Evolutionary conservation across 306 rosid genomes (phyloP), one percentile per base, ranked within the genome.

Genomic region (Vigna trinervia): DNA sequence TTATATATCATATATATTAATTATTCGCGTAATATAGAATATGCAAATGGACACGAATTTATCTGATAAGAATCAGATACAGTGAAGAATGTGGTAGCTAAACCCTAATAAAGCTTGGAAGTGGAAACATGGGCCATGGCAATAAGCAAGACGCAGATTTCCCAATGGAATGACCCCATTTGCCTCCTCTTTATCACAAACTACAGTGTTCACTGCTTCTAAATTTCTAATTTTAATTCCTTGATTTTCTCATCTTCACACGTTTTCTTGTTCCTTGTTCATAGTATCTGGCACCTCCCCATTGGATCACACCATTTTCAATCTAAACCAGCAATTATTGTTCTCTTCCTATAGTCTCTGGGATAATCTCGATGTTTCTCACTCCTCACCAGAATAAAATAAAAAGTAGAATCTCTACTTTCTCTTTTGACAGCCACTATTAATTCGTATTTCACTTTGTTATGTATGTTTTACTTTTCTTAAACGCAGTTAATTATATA

Each of bases 271-370:
- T 80, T 84, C 60, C 30, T 3, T 79, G 85, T 87, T 86, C 73
- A 88, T 26, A 17, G 64, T 66, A 84, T 43, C 59, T 86, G 92
- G 79, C 79, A 8, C 12, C 23, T 41, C 8, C 11, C 36, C 41
- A 86, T 81, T 86, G 86, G 91, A 45, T 17, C 8, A 70, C 69
- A 26, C 66, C 64, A 77, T 56, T 63, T 84, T 76, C 68, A 86
- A 80, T 85, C 87, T 80, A 32, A 46, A 47, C 82, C 84, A 13
- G 62, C 68, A 45, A 69, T 69, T 46, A 12, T 41, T 9, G 2
- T 38, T 58, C 34, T 46, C 20, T 10, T 58, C 19, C 71, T 67
- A 76, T 82, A 75, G 56, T 20, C 80, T 11, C 77, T 81, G 6
- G 76, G 63, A 84, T 77, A 66, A 81, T 85, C 90, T 73, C 81